Percentiles rank a stretch among this genome's conserved stretches.
These are phyloP conservation scores for Pleurotus ostreatus DNA, from an alignment of 768 basidiomycete genomes.

Conservation along the genomic window DNA sequence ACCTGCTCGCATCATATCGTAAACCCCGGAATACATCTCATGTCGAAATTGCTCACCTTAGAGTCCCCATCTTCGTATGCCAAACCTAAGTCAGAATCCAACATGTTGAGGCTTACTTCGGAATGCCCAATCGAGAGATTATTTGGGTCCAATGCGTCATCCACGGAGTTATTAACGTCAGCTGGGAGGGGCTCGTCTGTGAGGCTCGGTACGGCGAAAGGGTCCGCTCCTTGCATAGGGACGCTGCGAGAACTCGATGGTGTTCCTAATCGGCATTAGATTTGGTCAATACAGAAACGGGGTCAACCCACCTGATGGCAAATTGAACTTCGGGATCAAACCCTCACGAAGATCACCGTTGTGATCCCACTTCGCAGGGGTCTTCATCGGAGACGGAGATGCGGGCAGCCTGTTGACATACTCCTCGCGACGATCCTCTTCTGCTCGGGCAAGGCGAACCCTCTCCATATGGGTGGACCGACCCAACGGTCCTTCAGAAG, in stretches of 20 bases:
- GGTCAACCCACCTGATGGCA: constrained; percentile 13
- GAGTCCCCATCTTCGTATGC: not conserved
- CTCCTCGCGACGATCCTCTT: constrained; percentile 18
- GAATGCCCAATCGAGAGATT: constrained; percentile 23
- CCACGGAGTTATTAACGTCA: not conserved
- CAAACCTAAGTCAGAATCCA: constrained; percentile 5
- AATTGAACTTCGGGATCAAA: constrained; percentile 28
- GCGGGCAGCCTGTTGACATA: constrained; percentile 27
- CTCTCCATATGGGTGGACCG: constrained; percentile 32
- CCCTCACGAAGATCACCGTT: constrained; percentile 17
- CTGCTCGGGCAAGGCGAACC: constrained; percentile 22
- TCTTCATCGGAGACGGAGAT: constrained; percentile 36
- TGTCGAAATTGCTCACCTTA: not conserved
- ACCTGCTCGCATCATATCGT: not conserved
- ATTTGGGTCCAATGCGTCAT: constrained; percentile 20
- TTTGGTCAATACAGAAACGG: constrained; percentile 1
- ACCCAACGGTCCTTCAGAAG: constrained; percentile 29
- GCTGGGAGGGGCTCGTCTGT: constrained; percentile 17
- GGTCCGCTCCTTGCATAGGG: constrained; percentile 8
- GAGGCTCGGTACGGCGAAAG: constrained; percentile 13
- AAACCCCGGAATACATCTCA: not conserved
- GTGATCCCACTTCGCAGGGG: constrained; percentile 8
- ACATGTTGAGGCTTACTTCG: constrained; percentile 5
- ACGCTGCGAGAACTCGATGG: not conserved
- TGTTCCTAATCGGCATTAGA: constrained; percentile 12